Percentiles rank a stretch among this genome's conserved stretches.
Conservation (phyloP, 2,329 filamentous ascomycete species). For the Trichoderma cornu-damae region DNA sequence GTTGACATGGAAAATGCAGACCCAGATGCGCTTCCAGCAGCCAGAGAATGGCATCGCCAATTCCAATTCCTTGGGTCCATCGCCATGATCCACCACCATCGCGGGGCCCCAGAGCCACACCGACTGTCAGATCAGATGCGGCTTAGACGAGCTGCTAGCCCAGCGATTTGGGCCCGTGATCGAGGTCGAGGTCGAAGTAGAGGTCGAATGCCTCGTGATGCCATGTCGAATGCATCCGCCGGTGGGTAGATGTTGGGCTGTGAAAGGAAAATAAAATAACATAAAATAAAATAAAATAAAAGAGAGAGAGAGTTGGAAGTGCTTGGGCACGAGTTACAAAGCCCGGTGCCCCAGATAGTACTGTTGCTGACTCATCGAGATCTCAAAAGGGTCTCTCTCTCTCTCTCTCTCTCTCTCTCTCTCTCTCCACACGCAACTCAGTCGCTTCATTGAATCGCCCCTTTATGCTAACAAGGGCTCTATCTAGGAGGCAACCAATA, state of each 20-base stretch:
- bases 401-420: too few relatives aligned
- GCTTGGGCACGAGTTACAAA: too few relatives aligned
- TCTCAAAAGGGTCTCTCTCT: background rate
- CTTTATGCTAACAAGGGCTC: background rate
- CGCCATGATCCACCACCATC: slow-evolving; percentile 20
- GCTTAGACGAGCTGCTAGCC: background rate
- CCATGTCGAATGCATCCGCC: too few relatives aligned
- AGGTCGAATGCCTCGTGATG: too few relatives aligned
- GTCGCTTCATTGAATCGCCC: background rate
- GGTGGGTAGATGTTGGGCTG: too few relatives aligned
- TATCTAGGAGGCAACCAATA: background rate
- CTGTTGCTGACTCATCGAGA: slow-evolving; percentile 11
- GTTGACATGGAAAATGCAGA: background rate
- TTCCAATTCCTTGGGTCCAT: slow-evolving; percentile 1
- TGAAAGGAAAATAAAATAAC: too few relatives aligned
- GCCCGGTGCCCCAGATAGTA: too few relatives aligned
- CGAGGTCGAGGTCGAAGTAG: too few relatives aligned
- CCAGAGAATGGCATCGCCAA: background rate
- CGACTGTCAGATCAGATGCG: slow-evolving; percentile 36
- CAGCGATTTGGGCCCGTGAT: too few relatives aligned
- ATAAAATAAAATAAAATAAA: too few relatives aligned
- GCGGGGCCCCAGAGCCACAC: slow-evolving; percentile 32
- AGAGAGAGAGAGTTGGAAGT: too few relatives aligned
- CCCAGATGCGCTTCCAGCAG: background rate
- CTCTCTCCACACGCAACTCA: background rate